phyloP scores from a whole-genome alignment of 352 stramenopile species.

The Plasmopara viticola region DNA sequence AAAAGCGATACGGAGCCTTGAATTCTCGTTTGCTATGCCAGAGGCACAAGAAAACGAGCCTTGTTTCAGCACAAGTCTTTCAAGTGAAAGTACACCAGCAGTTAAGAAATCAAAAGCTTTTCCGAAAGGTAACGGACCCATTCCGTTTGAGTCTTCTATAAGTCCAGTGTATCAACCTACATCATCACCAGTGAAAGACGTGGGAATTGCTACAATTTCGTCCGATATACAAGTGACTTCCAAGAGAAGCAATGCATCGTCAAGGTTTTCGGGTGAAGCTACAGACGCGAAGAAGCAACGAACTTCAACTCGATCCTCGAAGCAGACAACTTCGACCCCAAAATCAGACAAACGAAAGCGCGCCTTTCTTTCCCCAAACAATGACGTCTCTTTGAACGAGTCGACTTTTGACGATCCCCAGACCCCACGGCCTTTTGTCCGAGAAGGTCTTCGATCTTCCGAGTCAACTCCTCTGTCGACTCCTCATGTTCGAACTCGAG shows the following conservation, averaged over 20 bases:
- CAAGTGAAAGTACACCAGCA: constrained; percentile 23
- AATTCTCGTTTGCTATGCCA: constrained; percentile 59
- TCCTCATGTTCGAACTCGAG: constrained; percentile 42
- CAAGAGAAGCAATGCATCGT: constrained; percentile 15
- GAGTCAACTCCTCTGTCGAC: constrained; percentile 35
- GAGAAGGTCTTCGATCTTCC: constrained; percentile 16
- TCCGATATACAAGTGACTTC: neutral
- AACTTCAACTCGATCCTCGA: constrained; percentile 4
- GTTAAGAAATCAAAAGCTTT: constrained; percentile 23
- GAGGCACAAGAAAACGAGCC: constrained; percentile 49
- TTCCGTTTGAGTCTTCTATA: constrained; percentile 22
- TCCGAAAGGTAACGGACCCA: constrained; percentile 9
- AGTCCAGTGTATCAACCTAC: constrained; percentile 19
- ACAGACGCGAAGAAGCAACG: constrained; percentile 18
- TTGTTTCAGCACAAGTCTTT: constrained; percentile 29
- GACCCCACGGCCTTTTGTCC: constrained; percentile 16
- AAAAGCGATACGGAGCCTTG: constrained; percentile 48
- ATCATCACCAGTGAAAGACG: constrained; percentile 9
- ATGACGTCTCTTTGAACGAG: constrained; percentile 5
- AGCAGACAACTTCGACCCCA: constrained; percentile 8
- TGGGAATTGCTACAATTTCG: constrained; percentile 1
- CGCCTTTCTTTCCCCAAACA: constrained; percentile 8
- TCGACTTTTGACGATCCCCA: constrained; percentile 1
- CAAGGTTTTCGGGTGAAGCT: constrained; percentile 1
- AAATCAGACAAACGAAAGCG: constrained; percentile 18